A percentile compares a stretch with the other conserved stretches of the same genome.
phyloP scores from a whole-genome alignment of 2,329 filamentous ascomycete species.

The Incumbomyces lentus region DNA sequence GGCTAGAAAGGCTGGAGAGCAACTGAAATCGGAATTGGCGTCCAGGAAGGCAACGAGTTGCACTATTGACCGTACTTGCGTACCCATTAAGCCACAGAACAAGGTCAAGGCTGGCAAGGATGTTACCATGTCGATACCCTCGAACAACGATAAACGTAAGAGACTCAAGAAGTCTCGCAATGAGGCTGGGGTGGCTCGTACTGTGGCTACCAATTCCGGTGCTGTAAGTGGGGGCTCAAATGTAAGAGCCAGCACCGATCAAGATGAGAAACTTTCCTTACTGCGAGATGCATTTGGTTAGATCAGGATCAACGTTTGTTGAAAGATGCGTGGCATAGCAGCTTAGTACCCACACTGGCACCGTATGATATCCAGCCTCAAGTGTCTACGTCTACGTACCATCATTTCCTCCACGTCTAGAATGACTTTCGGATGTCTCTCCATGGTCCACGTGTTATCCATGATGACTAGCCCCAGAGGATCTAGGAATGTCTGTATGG shows the following conservation, averaged over 20 bases:
- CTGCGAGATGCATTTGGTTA: slow-evolving; percentile 5
- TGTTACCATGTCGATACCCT: neutral
- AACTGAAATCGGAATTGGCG: neutral
- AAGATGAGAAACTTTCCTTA: slow-evolving; percentile 3
- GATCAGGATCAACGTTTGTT: neutral
- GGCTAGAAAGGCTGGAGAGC: slow-evolving; percentile 24
- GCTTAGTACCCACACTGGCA: too few relatives aligned
- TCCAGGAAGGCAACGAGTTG: neutral
- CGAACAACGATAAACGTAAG: neutral
- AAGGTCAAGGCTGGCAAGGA: too few relatives aligned
- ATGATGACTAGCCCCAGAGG: too few relatives aligned
- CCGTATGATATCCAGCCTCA: too few relatives aligned
- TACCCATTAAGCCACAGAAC: neutral
- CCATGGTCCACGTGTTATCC: too few relatives aligned
- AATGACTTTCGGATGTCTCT: too few relatives aligned
- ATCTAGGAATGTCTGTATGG: neutral
- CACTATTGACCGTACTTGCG: neutral
- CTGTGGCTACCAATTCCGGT: neutral
- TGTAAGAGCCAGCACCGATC: neutral
- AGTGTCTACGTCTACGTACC: too few relatives aligned
- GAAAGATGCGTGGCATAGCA: too few relatives aligned
- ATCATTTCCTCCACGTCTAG: too few relatives aligned
- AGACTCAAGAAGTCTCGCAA: neutral
- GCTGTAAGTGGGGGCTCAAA: neutral
- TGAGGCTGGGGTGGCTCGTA: neutral